Evolutionary conservation across 305 asterid genomes (phyloP).

Genomic region (Rubia peregrina): DNA sequence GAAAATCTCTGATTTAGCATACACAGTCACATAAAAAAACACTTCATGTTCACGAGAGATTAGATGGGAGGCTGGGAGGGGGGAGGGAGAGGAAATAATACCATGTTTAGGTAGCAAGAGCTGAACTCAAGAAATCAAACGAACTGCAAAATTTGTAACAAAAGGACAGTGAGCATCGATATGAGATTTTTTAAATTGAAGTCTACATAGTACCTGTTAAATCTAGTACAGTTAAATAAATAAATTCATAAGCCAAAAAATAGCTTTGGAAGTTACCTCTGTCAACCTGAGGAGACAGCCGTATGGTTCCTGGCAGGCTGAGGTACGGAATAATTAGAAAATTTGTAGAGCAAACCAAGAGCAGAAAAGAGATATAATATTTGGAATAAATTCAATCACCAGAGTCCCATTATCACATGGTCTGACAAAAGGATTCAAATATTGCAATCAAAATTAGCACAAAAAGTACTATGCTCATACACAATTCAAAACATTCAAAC

Average conservation of each 20-base stretch:
- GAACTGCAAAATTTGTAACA: constrained; percentile 7
- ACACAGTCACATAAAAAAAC: neutral
- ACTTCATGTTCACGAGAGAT: neutral
- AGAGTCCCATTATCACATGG: neutral
- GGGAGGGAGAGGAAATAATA: neutral
- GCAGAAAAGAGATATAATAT: no score
- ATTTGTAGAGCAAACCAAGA: neutral
- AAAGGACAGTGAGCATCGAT: neutral
- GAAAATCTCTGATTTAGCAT: no score
- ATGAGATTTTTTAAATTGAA: neutral
- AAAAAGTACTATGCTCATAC: no score
- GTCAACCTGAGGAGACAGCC: neutral
- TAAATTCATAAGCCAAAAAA: neutral
- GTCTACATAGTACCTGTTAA: neutral
- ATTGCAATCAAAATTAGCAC: neutral
- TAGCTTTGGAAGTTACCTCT: neutral
- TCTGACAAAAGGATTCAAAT: neutral
- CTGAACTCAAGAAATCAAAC: neutral
- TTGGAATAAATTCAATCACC: neutral
- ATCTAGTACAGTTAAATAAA: neutral
- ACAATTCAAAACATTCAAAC: no score
- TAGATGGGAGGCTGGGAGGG: neutral
- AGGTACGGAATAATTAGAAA: neutral
- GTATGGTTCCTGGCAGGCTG: neutral
- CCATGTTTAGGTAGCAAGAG: constrained; percentile 1